Evolutionary conservation across 1,139 yeast genomes (phyloP), one percentile per base, ranked within the genome.

Genomic region (Hemisphaericaspora subhashii): DNA sequence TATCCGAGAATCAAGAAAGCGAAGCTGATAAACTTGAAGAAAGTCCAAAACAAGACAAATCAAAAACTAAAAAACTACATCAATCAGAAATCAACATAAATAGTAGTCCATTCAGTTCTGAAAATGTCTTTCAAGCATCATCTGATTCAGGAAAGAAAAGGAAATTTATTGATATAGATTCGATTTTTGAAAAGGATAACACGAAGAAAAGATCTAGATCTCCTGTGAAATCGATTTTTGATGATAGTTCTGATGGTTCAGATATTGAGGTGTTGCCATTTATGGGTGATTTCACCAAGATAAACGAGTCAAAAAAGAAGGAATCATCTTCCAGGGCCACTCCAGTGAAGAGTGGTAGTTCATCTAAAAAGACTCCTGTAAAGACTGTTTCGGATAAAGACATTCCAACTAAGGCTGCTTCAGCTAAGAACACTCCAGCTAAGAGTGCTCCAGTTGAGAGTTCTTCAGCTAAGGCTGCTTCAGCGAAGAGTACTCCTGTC

Each of bases 111-210:
- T 72, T 73, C 44, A 57, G 67, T 1, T 51, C 55, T 24, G 68
- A 68, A 20, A 72, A 72, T 44, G 62, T 69, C 3, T 72, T 72
- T 52, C 77, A 73, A 46, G 52, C 69, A 0, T n/a, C 27, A 2
- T 31, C 30, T 12, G 50, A 49, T 3, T 50, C 58, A 60, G 29
- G 57, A 53, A 31, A 47, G 48, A 29, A 60, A 57, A 41, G 48
- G 61, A 40, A 55, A 51, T 62, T 62, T n/a, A 66, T 57, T 22
- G 62, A 58, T 16, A 51, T 52, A 4, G 57, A 45, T 12, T 11
- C 32, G 7, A 3, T 29, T 8, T 15, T 29, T 7, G 56, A 46
- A 25, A 52, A 47, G 16, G 55, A 51, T 18, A 24, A 17, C 16
- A 20, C 33, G 18, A 17, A 15, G 13, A 21, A n/a, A 3, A 13